Percentiles rank a stretch among this genome's conserved stretches.
phyloP scores from a whole-genome alignment of 2,329 filamentous ascomycete genomes.

The Fusarium sp. region DNA sequence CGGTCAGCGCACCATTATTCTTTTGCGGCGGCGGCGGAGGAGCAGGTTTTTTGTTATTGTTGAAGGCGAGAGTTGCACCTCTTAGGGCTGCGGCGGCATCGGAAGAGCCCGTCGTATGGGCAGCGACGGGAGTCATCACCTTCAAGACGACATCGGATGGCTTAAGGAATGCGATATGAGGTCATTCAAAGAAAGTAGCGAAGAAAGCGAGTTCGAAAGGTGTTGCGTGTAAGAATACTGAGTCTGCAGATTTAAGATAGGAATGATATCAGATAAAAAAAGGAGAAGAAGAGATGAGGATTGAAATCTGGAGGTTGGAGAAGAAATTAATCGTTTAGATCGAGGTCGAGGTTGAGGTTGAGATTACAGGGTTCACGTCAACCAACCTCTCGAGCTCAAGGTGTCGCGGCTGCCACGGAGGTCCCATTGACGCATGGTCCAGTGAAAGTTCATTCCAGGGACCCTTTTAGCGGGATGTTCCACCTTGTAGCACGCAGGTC shows the following conservation, averaged over 20 bases:
- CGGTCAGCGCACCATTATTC: constrained; percentile 57
- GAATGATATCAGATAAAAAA: neutral
- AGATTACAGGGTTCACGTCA: constrained; percentile 18
- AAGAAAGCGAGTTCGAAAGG: neutral
- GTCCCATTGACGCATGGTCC: constrained; percentile 3
- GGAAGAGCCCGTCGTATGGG: constrained; percentile 46
- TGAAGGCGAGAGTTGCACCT: constrained; percentile 67
- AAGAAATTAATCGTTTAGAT: constrained; percentile 11
- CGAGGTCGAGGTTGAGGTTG: neutral
- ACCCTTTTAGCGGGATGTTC: constrained; percentile 26
- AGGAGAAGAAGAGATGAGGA: constrained; percentile 4
- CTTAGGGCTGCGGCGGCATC: constrained; percentile 61
- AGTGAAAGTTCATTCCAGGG: constrained; percentile 20
- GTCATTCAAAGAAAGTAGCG: constrained; percentile 22
- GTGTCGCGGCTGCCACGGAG: constrained; percentile 31
- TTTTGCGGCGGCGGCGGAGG: constrained; percentile 39
- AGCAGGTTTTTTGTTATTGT: constrained; percentile 50
- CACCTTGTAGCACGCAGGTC: constrained; percentile 26
- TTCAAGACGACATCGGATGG: constrained; percentile 33
- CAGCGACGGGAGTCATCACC: constrained; percentile 52
- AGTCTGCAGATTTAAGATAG: neutral
- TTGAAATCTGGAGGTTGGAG: neutral
- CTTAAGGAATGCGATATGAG: constrained; percentile 22
- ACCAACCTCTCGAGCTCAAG: constrained; percentile 5
- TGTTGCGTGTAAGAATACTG: neutral